These are phyloP conservation scores for Colletotrichum sp. DNA, from an alignment of 2,329 filamentous ascomycete genomes.

Conservation along the genomic window DNA sequence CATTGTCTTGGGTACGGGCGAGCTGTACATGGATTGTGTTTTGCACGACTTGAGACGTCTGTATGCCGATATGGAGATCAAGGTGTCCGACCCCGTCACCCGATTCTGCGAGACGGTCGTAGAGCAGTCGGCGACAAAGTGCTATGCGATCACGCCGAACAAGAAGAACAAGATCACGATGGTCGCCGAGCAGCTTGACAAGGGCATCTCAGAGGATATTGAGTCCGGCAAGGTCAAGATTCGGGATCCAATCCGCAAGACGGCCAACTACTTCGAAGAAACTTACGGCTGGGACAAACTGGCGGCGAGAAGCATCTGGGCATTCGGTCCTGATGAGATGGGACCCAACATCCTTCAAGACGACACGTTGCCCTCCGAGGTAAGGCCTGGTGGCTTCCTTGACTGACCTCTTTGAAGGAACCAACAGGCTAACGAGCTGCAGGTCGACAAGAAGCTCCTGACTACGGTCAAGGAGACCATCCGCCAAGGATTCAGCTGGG, in stretches of 20 bases:
- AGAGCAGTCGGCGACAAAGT: slow-evolving; percentile 96
- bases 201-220: slow-evolving; percentile 94
- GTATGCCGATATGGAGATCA: slow-evolving; percentile 99
- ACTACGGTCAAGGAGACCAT: slow-evolving; percentile 90
- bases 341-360: slow-evolving; percentile 96
- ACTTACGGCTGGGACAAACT: slow-evolving; percentile 97
- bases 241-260: slow-evolving; percentile 89
- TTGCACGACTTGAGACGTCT: slow-evolving; percentile 89
- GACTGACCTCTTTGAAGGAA: neutral
- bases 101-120: slow-evolving; percentile 98
- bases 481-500: slow-evolving; percentile 96
- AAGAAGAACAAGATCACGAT: slow-evolving; percentile 99
- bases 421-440: slow-evolving; percentile 20
- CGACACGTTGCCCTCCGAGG: slow-evolving; percentile 90
- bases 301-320: slow-evolving; percentile 95
- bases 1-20: slow-evolving; percentile 91
- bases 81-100: slow-evolving; percentile 96
- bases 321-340: slow-evolving; percentile 94
- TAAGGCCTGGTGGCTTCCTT: slow-evolving; percentile 40
- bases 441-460: slow-evolving; percentile 91
- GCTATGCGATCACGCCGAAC: slow-evolving; percentile 96
- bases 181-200: slow-evolving; percentile 94
- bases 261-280: slow-evolving; percentile 96
- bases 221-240: slow-evolving; percentile 90
- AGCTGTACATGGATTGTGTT: slow-evolving; percentile 99